Percentiles rank a stretch among this genome's conserved stretches.
Conservation (phyloP, 371 early-diverging fungal species). For the Vittaforma corneae region DNA sequence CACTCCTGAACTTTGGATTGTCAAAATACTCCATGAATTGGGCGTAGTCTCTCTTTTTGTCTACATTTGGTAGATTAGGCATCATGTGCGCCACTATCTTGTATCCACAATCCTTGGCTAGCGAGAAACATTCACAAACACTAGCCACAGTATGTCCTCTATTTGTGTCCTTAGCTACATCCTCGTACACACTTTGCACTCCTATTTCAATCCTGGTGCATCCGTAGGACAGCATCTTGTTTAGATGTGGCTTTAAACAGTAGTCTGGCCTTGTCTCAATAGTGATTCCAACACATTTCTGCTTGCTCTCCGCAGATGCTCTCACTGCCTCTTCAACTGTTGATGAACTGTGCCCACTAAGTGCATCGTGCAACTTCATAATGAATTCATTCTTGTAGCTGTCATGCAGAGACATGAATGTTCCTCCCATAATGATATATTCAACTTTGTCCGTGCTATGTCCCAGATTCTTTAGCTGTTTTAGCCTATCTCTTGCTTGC, state of each 20-base stretch:
- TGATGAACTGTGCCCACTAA: slow-evolving; percentile 73
- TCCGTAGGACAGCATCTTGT: slow-evolving; percentile 94
- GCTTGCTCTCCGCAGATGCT: slow-evolving; percentile 80
- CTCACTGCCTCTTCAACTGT: slow-evolving; percentile 79
- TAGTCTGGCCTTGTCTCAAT: slow-evolving; percentile 99
- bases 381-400: slow-evolving; percentile 93
- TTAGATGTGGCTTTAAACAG: slow-evolving; percentile 84
- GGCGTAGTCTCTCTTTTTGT: slow-evolving; percentile 93
- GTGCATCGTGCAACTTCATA: slow-evolving; percentile 84
- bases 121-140: slow-evolving; percentile 85
- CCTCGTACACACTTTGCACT: slow-evolving; percentile 97
- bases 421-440: slow-evolving; percentile 99
- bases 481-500: slow-evolving; percentile 83
- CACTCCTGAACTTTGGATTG: slow-evolving; percentile 91
- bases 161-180: slow-evolving; percentile 97
- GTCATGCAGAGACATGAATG: slow-evolving; percentile 90
- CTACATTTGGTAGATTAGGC: slow-evolving; percentile 99
- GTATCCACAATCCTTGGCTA: slow-evolving; percentile 96
- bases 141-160: slow-evolving; percentile 94
- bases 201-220: slow-evolving; percentile 98
- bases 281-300: slow-evolving; percentile 97
- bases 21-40: slow-evolving; percentile 97
- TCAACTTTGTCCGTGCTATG: slow-evolving; percentile 95
- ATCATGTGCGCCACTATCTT: slow-evolving; percentile 99
- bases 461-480: slow-evolving; percentile 83